Base-by-base conservation (phyloP, 2,329 filamentous ascomycete species). In the Incumbomyces lentus region DNA sequence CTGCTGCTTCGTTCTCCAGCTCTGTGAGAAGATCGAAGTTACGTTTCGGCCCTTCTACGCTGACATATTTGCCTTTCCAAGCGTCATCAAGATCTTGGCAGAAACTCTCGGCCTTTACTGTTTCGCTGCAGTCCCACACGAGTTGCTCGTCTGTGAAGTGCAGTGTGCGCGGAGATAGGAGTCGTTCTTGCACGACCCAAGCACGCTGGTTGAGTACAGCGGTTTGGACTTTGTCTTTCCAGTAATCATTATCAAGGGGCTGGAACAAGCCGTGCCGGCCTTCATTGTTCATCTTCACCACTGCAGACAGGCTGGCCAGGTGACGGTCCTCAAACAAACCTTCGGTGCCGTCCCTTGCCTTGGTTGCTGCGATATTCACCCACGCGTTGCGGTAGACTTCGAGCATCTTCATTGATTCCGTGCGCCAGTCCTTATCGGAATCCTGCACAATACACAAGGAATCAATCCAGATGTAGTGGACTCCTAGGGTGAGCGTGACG, bases 391-490 rank as follows among this genome's bases (percentile, higher is more conserved):
- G 22, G 22, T 36, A 36, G n/a, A 36, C 33, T 36, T 14, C n/a
- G 17, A 18, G 33, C 49, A 58, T 26, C 51, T 51, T 43, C 47
- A 48, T n/a, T 16, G 39, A 47, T 49, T 46, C 46, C 11, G 22
- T 33, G 6, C 19, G 18, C 56, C 56, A 58, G 40, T 59, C 57
- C 14, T 47, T 40, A 12, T 19, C 16, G 26, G 44, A 49, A 36
- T 59, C 52, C 41, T 59, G 56, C n/a, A 59, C 38, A 30, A 59
- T 58, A 43, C 58, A 59, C 14, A 59, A 45, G 8, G 53, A 55
- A 40, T 60, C 58, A 14, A 59, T 57, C 58, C 58, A 60, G 13
- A 60, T 40, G 40, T 56, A 60, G 11, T 48, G 33, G 16, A 59
- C 30, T 1, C 50, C 48, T 19, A 52, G 32, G 22, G 39, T 37